Conservation (phyloP, 306 rosid species). For the Prunus mira region DNA sequence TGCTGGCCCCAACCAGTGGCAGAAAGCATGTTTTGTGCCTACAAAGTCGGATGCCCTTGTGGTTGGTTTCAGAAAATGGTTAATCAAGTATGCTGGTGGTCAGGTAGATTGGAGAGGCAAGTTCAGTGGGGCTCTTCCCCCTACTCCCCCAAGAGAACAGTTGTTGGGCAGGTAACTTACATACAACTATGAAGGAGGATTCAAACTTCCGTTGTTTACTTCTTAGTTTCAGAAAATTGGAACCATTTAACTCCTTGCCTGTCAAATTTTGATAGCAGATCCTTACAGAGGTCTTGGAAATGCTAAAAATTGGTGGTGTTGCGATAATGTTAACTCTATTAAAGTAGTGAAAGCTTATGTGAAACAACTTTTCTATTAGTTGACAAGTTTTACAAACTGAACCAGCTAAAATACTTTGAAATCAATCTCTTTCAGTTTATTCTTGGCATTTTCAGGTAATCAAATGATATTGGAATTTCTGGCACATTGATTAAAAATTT, state of each 20-base stretch:
- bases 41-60: conserved; percentile 82
- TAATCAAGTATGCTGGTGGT: conserved; percentile 72
- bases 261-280: not conserved
- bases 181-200: conserved; percentile 2
- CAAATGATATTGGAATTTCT: not conserved
- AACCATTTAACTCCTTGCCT: not conserved
- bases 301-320: not conserved
- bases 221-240: not conserved
- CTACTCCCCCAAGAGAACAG: conserved; percentile 76
- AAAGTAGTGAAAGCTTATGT: no score
- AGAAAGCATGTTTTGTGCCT: conserved; percentile 81
- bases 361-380: no score
- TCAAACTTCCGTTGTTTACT: conserved; percentile 3
- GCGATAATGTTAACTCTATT: not conserved
- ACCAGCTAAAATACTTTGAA: not conserved
- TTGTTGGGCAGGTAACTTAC: conserved; percentile 76
- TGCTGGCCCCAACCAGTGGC: conserved; percentile 62
- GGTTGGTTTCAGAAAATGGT: conserved; percentile 80
- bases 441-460: not conserved
- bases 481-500: not conserved
- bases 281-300: not conserved
- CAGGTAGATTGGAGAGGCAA: conserved; percentile 89
- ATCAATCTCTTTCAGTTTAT: not conserved
- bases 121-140: conserved; percentile 68
- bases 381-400: not conserved